Percentiles rank a stretch among this genome's conserved stretches.
Evolutionary conservation across 2,329 filamentous ascomycete genomes (phyloP).

Genomic region (Sphaerulina populicola): DNA sequence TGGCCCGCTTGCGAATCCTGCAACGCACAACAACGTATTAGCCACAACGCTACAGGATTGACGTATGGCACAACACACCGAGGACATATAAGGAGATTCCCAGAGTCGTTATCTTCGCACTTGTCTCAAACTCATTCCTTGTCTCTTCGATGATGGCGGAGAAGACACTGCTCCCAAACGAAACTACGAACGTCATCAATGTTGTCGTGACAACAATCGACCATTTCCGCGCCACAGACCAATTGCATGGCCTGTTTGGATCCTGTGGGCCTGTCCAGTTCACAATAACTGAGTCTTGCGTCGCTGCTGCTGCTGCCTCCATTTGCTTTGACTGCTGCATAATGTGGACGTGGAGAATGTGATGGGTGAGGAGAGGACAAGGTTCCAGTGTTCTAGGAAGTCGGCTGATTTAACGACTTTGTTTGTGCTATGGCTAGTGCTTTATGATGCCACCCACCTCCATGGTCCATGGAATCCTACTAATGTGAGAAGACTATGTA

Average conservation of each 20-base stretch:
- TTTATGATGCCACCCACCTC: not conserved
- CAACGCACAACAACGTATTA: not conserved
- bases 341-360: not conserved
- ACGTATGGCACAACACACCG: slow-evolving; percentile 1
- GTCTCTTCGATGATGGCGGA: slow-evolving; percentile 38
- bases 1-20: slow-evolving; percentile 6
- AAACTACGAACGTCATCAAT: slow-evolving; percentile 11
- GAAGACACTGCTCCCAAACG: slow-evolving; percentile 33
- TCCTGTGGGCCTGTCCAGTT: slow-evolving; percentile 2
- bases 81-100: slow-evolving; percentile 45
- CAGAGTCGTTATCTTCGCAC: slow-evolving; percentile 41
- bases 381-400: not conserved
- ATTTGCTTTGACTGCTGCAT: not conserved
- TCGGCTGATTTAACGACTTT: not conserved
- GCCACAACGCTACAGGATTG: not conserved
- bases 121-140: slow-evolving; percentile 38
- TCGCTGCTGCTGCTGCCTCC: not conserved
- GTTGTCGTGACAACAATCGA: slow-evolving; percentile 9
- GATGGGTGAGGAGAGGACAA: not conserved
- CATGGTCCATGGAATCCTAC: too few relatives aligned
- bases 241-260: slow-evolving; percentile 3
- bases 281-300: not conserved
- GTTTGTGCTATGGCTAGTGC: not conserved
- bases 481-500: too few relatives aligned
- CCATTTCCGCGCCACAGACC: slow-evolving; percentile 6